Conservation (phyloP, 2,329 filamentous ascomycete species). For the Nothopassalora personata region DNA sequence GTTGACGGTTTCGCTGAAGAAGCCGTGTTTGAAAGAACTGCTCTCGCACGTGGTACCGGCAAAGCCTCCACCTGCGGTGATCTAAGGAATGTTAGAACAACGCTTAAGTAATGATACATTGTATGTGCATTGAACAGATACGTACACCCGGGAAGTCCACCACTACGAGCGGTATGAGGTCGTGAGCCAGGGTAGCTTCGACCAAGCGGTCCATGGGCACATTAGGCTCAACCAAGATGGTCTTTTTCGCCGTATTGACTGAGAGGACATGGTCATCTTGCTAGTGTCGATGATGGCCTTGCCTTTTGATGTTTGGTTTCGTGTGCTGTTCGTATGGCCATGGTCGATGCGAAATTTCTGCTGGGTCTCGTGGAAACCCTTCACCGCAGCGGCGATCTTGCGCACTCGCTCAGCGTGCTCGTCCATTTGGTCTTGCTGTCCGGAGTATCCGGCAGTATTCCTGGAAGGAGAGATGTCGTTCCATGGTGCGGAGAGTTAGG, state of each 20-base stretch:
- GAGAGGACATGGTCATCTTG: constrained; percentile 40
- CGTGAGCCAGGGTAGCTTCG: constrained; percentile 49
- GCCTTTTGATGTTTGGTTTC: constrained; percentile 29
- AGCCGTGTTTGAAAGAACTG: constrained; percentile 58
- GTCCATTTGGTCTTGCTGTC: neutral
- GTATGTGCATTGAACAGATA: neutral
- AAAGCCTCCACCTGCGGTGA: constrained; percentile 63
- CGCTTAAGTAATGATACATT: neutral
- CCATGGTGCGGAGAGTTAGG: no score
- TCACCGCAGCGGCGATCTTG: neutral
- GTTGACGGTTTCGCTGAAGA: constrained; percentile 59
- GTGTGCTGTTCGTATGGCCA: constrained; percentile 52
- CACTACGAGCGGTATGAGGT: constrained; percentile 58
- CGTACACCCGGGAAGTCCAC: constrained; percentile 60
- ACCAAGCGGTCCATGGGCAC: constrained; percentile 62
- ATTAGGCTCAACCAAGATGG: constrained; percentile 58
- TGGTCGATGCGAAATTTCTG: constrained; percentile 52
- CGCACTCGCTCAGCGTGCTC: neutral
- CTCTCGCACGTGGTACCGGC: constrained; percentile 62
- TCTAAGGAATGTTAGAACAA: constrained; percentile 27
- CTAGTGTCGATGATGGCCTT: constrained; percentile 42
- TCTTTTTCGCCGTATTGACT: constrained; percentile 38
- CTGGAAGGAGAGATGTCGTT: no score
- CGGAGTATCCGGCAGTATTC: neutral
- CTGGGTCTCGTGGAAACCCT: constrained; percentile 40